A percentile compares a stretch with the other conserved stretches of the same genome.
Conservation (phyloP, 2,329 filamentous ascomycete species). For the Colletotrichum sansevieriae region DNA sequence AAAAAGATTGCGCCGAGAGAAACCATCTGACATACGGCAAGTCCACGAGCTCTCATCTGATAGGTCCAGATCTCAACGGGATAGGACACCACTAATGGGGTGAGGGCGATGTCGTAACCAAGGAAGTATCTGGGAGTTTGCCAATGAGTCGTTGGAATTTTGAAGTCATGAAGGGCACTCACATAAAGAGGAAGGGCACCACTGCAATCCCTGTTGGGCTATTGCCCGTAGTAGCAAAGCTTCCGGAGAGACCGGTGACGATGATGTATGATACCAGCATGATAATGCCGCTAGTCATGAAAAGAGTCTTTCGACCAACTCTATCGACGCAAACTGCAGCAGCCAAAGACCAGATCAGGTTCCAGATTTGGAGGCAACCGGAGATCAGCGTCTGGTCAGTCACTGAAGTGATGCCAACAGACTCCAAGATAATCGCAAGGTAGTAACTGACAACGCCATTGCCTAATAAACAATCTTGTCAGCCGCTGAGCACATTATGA, state of each 20-base stretch:
- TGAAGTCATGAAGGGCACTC: not conserved
- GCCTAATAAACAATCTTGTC: conserved; percentile 12
- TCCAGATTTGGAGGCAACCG: conserved; percentile 34
- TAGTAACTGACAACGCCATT: conserved; percentile 56
- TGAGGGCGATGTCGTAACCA: conserved; percentile 54
- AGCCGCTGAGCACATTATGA: not conserved
- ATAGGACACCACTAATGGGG: conserved; percentile 50
- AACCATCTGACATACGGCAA: conserved; percentile 11
- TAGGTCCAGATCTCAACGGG: conserved; percentile 47
- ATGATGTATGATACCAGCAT: conserved; percentile 32
- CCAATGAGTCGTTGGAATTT: not conserved
- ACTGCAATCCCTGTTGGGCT: conserved; percentile 47
- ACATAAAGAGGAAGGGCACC: conserved; percentile 54
- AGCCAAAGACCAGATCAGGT: conserved; percentile 25
- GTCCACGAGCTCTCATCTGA: conserved; percentile 39
- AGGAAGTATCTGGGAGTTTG: conserved; percentile 48
- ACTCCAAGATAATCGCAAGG: conserved; percentile 51
- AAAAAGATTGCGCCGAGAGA: conserved; percentile 51
- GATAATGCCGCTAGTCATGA: conserved; percentile 19
- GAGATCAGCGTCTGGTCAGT: conserved; percentile 54
- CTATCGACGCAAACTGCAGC: conserved; percentile 27
- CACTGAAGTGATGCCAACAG: conserved; percentile 49
- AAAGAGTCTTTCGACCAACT: conserved; percentile 21
- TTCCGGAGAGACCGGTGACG: conserved; percentile 30
- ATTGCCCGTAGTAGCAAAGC: conserved; percentile 41